Percentiles rank a stretch among this genome's conserved stretches.
phyloP scores from a whole-genome alignment of 2,329 filamentous ascomycete genomes.

The Aspergillus quadrilineatus region DNA sequence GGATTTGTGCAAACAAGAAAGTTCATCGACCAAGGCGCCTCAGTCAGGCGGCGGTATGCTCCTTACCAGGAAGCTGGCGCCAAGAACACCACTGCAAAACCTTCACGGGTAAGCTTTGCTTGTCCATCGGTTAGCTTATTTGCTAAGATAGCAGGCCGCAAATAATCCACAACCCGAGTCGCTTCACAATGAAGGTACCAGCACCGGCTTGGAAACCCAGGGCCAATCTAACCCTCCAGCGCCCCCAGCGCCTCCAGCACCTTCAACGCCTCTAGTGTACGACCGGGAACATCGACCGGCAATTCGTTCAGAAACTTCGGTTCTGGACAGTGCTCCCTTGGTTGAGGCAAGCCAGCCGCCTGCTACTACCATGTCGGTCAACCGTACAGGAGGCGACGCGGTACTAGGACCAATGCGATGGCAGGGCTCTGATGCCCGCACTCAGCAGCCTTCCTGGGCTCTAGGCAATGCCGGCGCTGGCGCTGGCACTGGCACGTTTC shows the following conservation, averaged over 20 bases:
- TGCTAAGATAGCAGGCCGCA: too few species aligned
- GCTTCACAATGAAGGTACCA: neutral
- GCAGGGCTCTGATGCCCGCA: neutral
- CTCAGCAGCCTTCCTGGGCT: neutral
- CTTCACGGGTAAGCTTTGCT: slow-evolving; percentile 6
- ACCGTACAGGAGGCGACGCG: too few species aligned
- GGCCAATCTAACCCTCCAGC: neutral
- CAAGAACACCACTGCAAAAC: slow-evolving; percentile 1
- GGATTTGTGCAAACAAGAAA: slow-evolving; percentile 46
- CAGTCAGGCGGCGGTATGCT: slow-evolving; percentile 41
- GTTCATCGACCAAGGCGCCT: slow-evolving; percentile 45
- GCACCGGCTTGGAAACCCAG: neutral
- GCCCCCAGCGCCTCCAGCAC: neutral
- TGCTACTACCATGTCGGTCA: too few species aligned
- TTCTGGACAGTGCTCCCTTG: neutral
- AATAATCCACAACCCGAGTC: neutral
- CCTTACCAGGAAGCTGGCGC: slow-evolving; percentile 33
- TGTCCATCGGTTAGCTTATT: neutral
- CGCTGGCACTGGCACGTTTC: neutral
- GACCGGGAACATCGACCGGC: neutral
- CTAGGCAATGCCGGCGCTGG: neutral
- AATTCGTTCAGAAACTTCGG: neutral
- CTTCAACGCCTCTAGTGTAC: neutral
- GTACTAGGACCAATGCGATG: too few species aligned
- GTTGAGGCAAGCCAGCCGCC: neutral